A percentile compares a stretch with the other conserved stretches of the same genome.
Conservation (phyloP, 2,329 filamentous ascomycete species). For the Verticillium longisporum region DNA sequence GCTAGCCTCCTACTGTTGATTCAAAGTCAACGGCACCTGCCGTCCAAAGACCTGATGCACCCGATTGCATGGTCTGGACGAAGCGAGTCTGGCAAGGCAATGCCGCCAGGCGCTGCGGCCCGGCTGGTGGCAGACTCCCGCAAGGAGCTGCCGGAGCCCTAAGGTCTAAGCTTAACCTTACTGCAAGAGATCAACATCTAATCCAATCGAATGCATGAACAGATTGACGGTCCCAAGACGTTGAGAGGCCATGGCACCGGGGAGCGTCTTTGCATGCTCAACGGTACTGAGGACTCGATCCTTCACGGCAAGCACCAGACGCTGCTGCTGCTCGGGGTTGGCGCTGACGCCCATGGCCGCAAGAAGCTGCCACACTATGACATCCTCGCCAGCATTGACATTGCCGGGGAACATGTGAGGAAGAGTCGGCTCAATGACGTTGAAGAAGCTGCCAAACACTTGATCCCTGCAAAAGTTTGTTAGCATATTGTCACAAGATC, state of each 20-base stretch:
- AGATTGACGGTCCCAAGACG: slow-evolving; percentile 90
- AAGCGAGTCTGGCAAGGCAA: background rate
- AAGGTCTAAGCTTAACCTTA: slow-evolving; percentile 18
- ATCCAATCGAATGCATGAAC: slow-evolving; percentile 97
- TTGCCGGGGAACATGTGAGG: slow-evolving; percentile 84
- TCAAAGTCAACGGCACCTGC: background rate
- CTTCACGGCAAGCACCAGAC: slow-evolving; percentile 91
- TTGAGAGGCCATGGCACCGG: slow-evolving; percentile 75
- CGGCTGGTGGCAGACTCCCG: background rate
- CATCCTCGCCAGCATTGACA: slow-evolving; percentile 85
- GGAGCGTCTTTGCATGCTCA: slow-evolving; percentile 78
- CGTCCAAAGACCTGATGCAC: background rate
- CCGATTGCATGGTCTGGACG: background rate
- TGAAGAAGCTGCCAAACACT: slow-evolving; percentile 83
- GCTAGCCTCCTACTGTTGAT: background rate
- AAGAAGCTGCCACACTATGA: slow-evolving; percentile 97
- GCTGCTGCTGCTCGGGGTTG: slow-evolving; percentile 88
- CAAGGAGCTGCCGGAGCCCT: background rate
- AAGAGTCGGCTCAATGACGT: slow-evolving; percentile 75
- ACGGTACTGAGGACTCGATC: slow-evolving; percentile 97
- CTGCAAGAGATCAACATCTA: slow-evolving; percentile 76
- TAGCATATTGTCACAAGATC: background rate
- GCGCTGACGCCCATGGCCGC: slow-evolving; percentile 92
- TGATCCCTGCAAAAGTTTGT: slow-evolving; percentile 45
- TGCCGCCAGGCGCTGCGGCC: background rate